Evolutionary conservation across 148 eudicot species (phyloP).

Genomic region (Dianthus caryophyllus): DNA sequence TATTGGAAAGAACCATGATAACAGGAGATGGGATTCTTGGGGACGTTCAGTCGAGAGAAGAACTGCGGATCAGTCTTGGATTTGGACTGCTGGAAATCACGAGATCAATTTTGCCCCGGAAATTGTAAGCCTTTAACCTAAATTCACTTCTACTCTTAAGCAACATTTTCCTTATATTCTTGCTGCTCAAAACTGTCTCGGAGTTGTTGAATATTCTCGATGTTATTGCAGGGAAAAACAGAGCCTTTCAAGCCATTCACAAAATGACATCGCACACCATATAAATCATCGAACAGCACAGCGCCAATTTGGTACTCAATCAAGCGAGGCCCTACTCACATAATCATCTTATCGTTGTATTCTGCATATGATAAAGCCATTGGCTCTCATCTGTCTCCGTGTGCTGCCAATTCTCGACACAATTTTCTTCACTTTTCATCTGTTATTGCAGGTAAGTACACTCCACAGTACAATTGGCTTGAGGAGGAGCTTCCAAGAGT

Average conservation of each 20-base stretch:
- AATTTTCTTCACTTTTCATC: too few relatives aligned
- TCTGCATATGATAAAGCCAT: conserved; percentile 62
- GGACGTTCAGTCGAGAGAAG: conserved; percentile 73
- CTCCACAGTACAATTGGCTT: too few relatives aligned
- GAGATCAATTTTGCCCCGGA: conserved; percentile 85
- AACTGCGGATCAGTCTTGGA: conserved; percentile 88
- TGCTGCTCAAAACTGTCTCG: too few relatives aligned
- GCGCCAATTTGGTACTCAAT: conserved; percentile 77
- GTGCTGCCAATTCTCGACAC: too few relatives aligned
- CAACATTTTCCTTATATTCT: too few relatives aligned
- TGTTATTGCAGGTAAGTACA: too few relatives aligned
- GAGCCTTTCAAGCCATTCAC: conserved; percentile 68
- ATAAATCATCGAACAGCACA: conserved; percentile 60
- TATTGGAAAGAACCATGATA: conserved; percentile 76
- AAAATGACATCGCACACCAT: conserved; percentile 61
- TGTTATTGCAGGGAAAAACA: too few relatives aligned
- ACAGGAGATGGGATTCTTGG: conserved; percentile 89
- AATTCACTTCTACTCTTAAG: too few relatives aligned
- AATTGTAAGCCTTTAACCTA: conserved; percentile 50
- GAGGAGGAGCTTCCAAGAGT: conserved; percentile 69
- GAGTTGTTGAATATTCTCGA: too few relatives aligned
- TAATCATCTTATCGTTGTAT: conserved; percentile 70
- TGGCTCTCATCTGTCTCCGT: too few relatives aligned
- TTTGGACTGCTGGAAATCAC: conserved; percentile 86
- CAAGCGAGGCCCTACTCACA: too few relatives aligned